Percentiles rank a stretch among this genome's conserved stretches.
Conservation (phyloP, 2,329 filamentous ascomycete genomes). For the Fusarium dlaminii region DNA sequence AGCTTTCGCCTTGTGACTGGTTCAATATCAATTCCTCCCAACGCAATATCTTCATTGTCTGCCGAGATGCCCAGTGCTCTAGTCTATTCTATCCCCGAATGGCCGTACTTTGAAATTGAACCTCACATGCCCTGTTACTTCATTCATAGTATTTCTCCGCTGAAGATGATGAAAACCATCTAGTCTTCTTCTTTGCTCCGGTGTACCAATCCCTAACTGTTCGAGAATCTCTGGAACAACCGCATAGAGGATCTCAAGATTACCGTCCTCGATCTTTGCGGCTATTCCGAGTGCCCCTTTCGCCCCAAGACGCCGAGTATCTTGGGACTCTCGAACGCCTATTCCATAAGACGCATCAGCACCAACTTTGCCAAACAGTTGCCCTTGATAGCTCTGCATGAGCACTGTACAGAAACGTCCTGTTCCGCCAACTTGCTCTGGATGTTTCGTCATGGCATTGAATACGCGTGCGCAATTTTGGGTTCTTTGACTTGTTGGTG, state of each 20-base stretch:
- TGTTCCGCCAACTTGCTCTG: conserved; percentile 56
- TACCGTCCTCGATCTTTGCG: conserved; percentile 61
- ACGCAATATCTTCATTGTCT: not conserved
- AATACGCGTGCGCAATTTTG: conserved; percentile 49
- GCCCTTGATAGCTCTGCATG: conserved; percentile 51
- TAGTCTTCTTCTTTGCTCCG: conserved; percentile 44
- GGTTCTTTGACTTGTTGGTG: conserved; percentile 10
- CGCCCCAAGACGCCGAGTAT: conserved; percentile 49
- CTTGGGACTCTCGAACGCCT: conserved; percentile 50
- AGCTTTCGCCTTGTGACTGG: not conserved
- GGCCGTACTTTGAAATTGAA: conserved; percentile 28
- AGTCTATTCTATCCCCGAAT: not conserved
- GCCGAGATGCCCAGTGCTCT: not conserved
- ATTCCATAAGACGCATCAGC: conserved; percentile 60
- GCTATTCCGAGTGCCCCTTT: conserved; percentile 54
- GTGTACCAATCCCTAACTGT: conserved; percentile 52
- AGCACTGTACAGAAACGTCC: conserved; percentile 58
- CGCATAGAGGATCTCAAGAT: conserved; percentile 54
- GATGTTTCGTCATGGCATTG: conserved; percentile 53
- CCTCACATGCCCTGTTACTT: conserved; percentile 47
- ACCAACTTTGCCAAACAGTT: conserved; percentile 57
- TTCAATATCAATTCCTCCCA: not conserved
- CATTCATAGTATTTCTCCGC: conserved; percentile 50
- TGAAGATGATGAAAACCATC: conserved; percentile 46
- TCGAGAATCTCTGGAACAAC: conserved; percentile 55